Evolutionary conservation across 139 green algal genomes (phyloP), one percentile per base, ranked within the genome.

Genomic region (Ettlia oleoabundans): DNA sequence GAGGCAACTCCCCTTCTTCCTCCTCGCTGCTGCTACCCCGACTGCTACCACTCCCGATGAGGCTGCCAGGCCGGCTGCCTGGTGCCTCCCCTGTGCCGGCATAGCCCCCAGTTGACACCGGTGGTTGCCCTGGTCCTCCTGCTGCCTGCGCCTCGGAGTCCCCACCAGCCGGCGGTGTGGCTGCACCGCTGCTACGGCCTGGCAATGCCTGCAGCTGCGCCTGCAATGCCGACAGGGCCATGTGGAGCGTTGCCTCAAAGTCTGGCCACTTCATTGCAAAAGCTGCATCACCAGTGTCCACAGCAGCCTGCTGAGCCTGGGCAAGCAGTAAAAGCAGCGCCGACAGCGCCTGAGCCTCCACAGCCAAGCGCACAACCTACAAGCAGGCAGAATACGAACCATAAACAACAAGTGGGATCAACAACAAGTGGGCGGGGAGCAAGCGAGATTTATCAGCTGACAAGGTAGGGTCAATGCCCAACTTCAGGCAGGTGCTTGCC

Each of bases 291-390:
- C n/a, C 13, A 7, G 28, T 28, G 3, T 73, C 41, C 24, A 42
- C 86, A 2, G 88, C 86, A 9, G 81, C 86, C 43, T 65, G 37
- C 78, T 91, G 86, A 78, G 67, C 42, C 69, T 68, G 52, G 1
- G 65, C 55, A 32, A 84, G 51, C 32, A 84, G 68, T n/a, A 75
- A 32, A 37, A 84, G 68, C 67, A 84, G 79, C 24, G 79, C 68
- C 0, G 52, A 70, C 2, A 84, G 67, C 19, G 68, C 55, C 40
- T 79, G 79, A 0, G 68, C 55, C 53, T 84, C 79, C 5, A 84
- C 37, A 4, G 79, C 79, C 40, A 84, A 51, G 3, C 78, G 65
- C 15, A 68, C 65, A 3, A 84, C 78, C 78, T 84, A 52, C 37
- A 19, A 9, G 33, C 0, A 22, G 15, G 7, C 47, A n/a, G n/a